Conservation (phyloP, 2,329 filamentous ascomycete genomes). For the Phialophora chinensis region DNA sequence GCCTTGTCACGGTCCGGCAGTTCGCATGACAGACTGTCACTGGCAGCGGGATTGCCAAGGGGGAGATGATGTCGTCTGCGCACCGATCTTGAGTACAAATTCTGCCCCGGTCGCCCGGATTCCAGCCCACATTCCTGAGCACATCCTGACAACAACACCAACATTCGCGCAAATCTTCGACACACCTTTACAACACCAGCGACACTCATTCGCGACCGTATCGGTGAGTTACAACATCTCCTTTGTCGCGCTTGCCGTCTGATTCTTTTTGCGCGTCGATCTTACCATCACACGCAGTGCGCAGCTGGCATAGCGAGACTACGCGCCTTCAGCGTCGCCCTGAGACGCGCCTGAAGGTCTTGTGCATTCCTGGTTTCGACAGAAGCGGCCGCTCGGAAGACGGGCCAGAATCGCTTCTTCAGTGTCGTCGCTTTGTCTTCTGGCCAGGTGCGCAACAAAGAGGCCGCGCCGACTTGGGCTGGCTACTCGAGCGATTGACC, state of each 20-base stretch:
- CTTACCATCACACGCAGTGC: not conserved
- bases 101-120: slow-evolving; percentile 18
- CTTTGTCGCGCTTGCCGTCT: not conserved
- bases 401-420: slow-evolving; percentile 10
- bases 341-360: slow-evolving; percentile 2
- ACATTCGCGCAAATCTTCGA: not conserved
- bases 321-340: not conserved
- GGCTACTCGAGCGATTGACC: slow-evolving; percentile 25
- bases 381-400: slow-evolving; percentile 27
- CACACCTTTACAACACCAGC: slow-evolving; percentile 5
- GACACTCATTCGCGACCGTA: slow-evolving; percentile 4
- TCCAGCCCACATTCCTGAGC: slow-evolving; percentile 25
- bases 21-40: not conserved
- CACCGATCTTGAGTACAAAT: slow-evolving; percentile 7
- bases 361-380: slow-evolving; percentile 22
- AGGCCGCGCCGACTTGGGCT: slow-evolving; percentile 4
- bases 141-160: slow-evolving; percentile 8
- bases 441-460: slow-evolving; percentile 34
- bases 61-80: slow-evolving; percentile 8
- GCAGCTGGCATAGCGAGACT: slow-evolving; percentile 2
- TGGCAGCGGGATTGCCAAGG: not conserved
- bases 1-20: slow-evolving; percentile 1
- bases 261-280: not conserved
- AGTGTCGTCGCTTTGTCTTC: slow-evolving; percentile 34
- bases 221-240: slow-evolving; percentile 17